Evolutionary conservation across 257 asterid species (phyloP), one percentile per base, ranked within the genome.

Genomic region (Solanum microdontum): DNA sequence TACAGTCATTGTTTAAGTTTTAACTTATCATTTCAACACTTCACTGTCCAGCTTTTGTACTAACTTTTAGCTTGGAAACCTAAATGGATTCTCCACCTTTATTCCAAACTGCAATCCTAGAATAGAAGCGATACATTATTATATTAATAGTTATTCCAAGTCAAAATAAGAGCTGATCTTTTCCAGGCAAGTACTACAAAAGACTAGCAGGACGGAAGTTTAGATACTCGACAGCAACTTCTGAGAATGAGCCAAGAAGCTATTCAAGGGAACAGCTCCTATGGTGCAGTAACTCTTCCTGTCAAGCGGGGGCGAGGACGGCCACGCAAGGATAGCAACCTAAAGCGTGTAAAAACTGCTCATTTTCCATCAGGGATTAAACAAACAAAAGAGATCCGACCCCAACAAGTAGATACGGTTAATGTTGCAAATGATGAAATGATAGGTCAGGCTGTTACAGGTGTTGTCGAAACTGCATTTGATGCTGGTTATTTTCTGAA

Each of bases 401-500:
- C 92, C 74, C 91, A 82, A 40, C 88, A 83, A 84, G 82, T 80
- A 48, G 90, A 80, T 80, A 43, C 68, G 9, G 19, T 87, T 85
- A 87, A 69, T 73, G 87, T 90, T 37, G 90, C 86, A 9, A 76
- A 84, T 28, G 93, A 92, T 75, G 83, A 45, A 40, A 85, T 91
- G 91, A 92, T 95, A 60, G 98, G 99, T 58, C 96, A 93, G 92
- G 74, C 94, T 19, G 98, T 97, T 58, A 93, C 92, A 8, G 99
- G 98, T 87, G 93, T 95, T 11, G 90, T 97, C 32, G 98, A 97
- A 89, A 95, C 98, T 80, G 85, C 98, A 15, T 95, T 97, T 86
- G 98, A 94, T 88, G 97, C 96, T 14, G 99, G 99, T 43, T 97
- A 93, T 90, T 86, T 97, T 87, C 95, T 97, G 3, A 87, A 91